Evolutionary conservation across 208 protist species (phyloP), one percentile per base, ranked within the genome.

Genomic region (Leishmania arabica): DNA sequence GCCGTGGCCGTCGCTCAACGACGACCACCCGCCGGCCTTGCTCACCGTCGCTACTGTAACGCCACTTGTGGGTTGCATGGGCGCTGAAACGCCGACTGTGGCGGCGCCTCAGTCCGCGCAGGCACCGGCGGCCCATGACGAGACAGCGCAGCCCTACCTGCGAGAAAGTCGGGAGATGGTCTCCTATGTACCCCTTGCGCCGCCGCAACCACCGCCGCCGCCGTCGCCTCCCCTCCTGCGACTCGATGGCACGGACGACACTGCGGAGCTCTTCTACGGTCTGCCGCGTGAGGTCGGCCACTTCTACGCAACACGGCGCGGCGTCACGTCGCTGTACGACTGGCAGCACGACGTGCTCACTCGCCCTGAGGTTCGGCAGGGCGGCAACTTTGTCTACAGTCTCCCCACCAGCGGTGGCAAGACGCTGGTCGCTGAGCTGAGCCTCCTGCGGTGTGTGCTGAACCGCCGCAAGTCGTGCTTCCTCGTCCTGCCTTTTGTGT

Each of bases 401-500:
- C 83, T 97, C 24, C 96, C 97, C 40, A 99, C 97, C 17, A 95
- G 90, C 77, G 97, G 95, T 27, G 97, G 97, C 75, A 99, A 99
- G 83, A 98, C 95, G 24, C 88, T 99, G 21, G 96, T 99, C 21
- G 97, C 97, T 21, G 97, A 99, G 89, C 79, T 99, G n/a, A 86
- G 91, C 37, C 83, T 99, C n/a, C 79, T 98, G 74, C 86, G 93
- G 21, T 96, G 88, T 51, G 79, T 98, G 53, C 49, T 99, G 62
- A 83, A 90, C 83, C 80, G 84, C 27, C 47, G 86, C 21, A 87
- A 84, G 71, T 97, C 98, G 27, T 88, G 89, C 66, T 80, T 99
- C n/a, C 90, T 99, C 72, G 90, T 99, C 54, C 83, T 99, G 72
- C 98, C 98, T n/a, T 99, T 93, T 76, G 95, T 99, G 7, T 92